These are phyloP conservation scores for Aspergillus latus DNA, from an alignment of 2,329 filamentous ascomycete species.

Conservation along the genomic window DNA sequence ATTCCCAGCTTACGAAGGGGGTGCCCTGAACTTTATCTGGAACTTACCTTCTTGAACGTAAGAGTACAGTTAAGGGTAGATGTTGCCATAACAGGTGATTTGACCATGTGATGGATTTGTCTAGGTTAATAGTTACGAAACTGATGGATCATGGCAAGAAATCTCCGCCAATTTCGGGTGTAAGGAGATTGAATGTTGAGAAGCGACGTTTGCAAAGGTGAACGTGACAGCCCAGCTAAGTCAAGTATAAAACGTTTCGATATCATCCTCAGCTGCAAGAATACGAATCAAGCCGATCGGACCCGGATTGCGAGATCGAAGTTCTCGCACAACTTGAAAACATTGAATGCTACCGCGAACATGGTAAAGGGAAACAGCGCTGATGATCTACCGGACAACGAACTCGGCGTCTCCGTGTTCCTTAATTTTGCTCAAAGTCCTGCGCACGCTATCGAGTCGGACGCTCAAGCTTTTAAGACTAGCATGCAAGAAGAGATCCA, in stretches of 20 bases:
- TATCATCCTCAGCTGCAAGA: not conserved
- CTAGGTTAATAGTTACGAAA: too few relatives aligned
- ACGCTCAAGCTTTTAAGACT: not conserved
- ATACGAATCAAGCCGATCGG: not conserved
- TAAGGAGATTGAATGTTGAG: too few relatives aligned
- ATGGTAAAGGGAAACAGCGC: not conserved
- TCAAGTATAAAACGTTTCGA: too few relatives aligned
- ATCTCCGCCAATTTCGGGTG: too few relatives aligned
- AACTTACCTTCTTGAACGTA: slow-evolving; percentile 38
- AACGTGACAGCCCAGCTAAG: not conserved
- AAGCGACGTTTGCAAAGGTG: too few relatives aligned
- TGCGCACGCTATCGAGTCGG: not conserved
- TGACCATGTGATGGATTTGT: not conserved
- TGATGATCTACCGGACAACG: not conserved
- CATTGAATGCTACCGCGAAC: not conserved
- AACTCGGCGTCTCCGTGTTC: not conserved
- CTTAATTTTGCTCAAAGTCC: not conserved
- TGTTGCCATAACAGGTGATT: not conserved
- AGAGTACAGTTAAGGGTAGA: not conserved
- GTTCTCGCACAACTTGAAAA: not conserved
- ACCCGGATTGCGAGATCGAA: not conserved
- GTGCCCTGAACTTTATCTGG: slow-evolving; percentile 45
- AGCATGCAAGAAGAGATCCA: not conserved
- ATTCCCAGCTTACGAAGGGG: slow-evolving; percentile 42
- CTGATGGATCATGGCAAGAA: too few relatives aligned